A percentile compares a stretch with the other conserved stretches of the same genome.
phyloP scores from a whole-genome alignment of 257 asterid species.

The Ajuga chamaepitys region DNA sequence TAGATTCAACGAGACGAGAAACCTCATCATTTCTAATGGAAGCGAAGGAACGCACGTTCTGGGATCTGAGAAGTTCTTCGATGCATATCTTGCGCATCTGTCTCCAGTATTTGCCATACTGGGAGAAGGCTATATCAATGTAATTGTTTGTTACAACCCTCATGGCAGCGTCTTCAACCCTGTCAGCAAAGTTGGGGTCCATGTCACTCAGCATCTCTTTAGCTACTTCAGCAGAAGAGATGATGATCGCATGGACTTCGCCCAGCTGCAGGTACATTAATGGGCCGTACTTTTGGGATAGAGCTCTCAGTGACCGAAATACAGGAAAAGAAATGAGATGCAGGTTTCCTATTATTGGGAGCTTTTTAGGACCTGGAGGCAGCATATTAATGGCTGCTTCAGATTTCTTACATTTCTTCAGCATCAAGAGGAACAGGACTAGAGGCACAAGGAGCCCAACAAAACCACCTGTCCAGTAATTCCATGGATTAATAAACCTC shows the following conservation, averaged over 20 bases:
- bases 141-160: conserved; percentile 10
- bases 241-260: not conserved
- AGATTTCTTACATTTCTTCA: too few relatives aligned
- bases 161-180: not conserved
- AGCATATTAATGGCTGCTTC: not conserved
- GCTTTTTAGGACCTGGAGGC: not conserved
- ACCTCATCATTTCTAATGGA: conserved; percentile 18
- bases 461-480: too few relatives aligned
- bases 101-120: conserved; percentile 15
- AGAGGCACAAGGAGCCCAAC: too few relatives aligned
- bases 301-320: not conserved
- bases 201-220: not conserved
- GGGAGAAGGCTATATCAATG: not conserved
- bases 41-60: not conserved
- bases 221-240: not conserved
- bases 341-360: not conserved
- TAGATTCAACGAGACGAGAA: not conserved
- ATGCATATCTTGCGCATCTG: conserved; percentile 19
- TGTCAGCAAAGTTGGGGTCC: not conserved
- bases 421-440: too few relatives aligned
- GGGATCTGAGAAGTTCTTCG: conserved; percentile 2
- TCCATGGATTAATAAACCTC: too few relatives aligned
- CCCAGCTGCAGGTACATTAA: not conserved
- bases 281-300: not conserved
- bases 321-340: not conserved